Conservation (phyloP, 306 rosid genomes). For the Rosa multiflora region DNA sequence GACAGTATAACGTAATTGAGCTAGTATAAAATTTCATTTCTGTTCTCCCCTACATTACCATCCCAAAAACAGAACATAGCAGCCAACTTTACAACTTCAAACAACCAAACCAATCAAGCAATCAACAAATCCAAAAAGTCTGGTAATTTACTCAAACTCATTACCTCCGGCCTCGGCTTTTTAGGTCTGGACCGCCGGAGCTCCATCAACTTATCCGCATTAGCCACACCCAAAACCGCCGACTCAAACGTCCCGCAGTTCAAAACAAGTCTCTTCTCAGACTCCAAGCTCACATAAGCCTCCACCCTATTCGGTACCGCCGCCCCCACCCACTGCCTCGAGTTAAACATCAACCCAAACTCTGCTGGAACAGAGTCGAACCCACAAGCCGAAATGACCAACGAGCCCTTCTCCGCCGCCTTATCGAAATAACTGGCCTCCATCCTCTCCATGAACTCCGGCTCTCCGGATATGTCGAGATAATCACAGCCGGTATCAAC, state of each 20-base stretch:
- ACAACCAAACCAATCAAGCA: neutral
- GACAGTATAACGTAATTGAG: neutral
- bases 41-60: neutral
- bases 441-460: conserved; percentile 84
- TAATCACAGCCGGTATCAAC: conserved; percentile 68
- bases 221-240: conserved; percentile 72
- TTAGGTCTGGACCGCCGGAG: conserved; percentile 72
- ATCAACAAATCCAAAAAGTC: neutral
- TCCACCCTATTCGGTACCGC: conserved; percentile 57
- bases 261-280: conserved; percentile 63
- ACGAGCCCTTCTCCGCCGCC: conserved; percentile 46
- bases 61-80: neutral
- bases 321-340: conserved; percentile 59
- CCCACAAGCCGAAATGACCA: conserved; percentile 88
- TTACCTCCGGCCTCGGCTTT: conserved; percentile 68
- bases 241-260: conserved; percentile 76
- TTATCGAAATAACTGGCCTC: conserved; percentile 47
- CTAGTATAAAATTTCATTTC: neutral
- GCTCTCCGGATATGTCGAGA: conserved; percentile 82
- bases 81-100: neutral
- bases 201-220: conserved; percentile 52
- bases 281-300: conserved; percentile 67
- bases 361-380: conserved; percentile 94
- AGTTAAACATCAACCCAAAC: conserved; percentile 71
- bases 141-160: neutral